Evolutionary conservation across 306 rosid genomes (phyloP).

Genomic region (Sicyos baderoa): DNA sequence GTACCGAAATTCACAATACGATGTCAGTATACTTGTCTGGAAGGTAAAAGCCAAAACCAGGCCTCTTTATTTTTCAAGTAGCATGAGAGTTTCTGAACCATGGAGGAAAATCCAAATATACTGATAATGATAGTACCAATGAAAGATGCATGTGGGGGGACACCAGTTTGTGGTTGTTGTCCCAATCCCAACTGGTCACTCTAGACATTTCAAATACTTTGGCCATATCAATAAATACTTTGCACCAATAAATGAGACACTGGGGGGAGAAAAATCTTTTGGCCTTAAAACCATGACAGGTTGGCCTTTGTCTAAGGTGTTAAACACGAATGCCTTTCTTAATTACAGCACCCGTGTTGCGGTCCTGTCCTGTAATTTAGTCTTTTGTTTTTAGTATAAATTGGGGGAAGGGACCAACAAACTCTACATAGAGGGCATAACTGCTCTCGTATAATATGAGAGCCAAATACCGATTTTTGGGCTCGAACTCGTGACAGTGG

Average conservation of each 20-base stretch:
- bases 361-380: background rate
- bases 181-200: background rate
- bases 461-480: no score
- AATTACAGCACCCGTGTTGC: background rate
- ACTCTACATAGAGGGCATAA: no score
- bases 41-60: constrained; percentile 55
- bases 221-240: constrained; percentile 12
- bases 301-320: background rate
- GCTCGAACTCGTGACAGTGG: no score
- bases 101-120: background rate
- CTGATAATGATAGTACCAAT: constrained; percentile 16
- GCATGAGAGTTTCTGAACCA: background rate
- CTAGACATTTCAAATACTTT: constrained; percentile 7
- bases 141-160: constrained; percentile 19
- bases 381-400: no score
- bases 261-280: constrained; percentile 1
- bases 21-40: constrained; percentile 90
- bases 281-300: background rate
- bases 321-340: background rate
- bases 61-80: background rate
- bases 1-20: constrained; percentile 59
- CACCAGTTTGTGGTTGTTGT: background rate
- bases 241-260: constrained; percentile 8
- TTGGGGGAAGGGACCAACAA: no score
- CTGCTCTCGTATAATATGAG: no score